Conservation (phyloP, 164 flowering plant genomes). For the Berberis vulgaris region DNA sequence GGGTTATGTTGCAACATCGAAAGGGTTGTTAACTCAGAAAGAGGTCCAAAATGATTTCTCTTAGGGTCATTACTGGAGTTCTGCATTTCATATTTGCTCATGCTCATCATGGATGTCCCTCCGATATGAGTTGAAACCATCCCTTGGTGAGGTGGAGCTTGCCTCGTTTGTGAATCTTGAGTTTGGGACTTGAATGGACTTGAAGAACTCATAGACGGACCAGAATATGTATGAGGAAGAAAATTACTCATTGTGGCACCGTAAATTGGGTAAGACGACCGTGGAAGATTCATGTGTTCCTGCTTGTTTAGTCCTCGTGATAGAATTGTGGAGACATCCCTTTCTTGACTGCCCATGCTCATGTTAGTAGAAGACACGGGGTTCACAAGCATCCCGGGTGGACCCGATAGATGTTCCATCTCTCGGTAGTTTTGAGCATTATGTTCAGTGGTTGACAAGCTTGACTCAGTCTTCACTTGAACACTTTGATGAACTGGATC, state of each 20-base stretch:
- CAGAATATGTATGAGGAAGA: conserved; percentile 27
- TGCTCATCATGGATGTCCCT: conserved; percentile 26
- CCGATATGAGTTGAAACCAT: conserved; percentile 34
- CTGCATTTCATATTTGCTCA: conserved; percentile 47
- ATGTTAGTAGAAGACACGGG: too few relatives aligned
- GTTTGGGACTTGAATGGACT: conserved; percentile 40
- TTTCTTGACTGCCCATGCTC: too few relatives aligned
- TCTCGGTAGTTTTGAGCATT: too few relatives aligned
- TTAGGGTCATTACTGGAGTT: conserved; percentile 40
- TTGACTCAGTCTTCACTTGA: too few relatives aligned
- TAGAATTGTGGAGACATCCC: too few relatives aligned
- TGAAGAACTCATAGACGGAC: conserved; percentile 26
- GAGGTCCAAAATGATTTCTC: conserved; percentile 45
- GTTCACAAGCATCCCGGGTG: too few relatives aligned
- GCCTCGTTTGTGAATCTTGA: conserved; percentile 61
- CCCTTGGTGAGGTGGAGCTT: conserved; percentile 40
- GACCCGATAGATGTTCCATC: too few relatives aligned
- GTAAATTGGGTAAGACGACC: too few relatives aligned
- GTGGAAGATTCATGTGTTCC: too few relatives aligned
- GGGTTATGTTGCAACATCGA: conserved; percentile 42
- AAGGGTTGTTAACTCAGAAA: conserved; percentile 36
- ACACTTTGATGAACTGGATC: conserved; percentile 17
- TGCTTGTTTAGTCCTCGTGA: too few relatives aligned
- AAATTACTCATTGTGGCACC: too few relatives aligned
- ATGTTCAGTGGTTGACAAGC: too few relatives aligned